These are phyloP conservation scores for Plasmodium billcollinsi DNA, from an alignment of 169 alveolate species.

Conservation along the genomic window DNA sequence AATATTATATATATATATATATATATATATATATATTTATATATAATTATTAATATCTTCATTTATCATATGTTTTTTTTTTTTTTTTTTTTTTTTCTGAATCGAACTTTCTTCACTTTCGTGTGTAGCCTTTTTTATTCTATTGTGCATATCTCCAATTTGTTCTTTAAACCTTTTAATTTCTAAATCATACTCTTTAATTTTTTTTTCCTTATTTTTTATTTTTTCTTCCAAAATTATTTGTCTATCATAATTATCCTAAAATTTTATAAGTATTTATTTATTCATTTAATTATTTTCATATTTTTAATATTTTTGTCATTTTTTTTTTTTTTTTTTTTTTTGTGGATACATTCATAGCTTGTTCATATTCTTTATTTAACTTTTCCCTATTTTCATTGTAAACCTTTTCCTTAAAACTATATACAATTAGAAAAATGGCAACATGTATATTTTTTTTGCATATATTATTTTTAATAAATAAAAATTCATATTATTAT, in stretches of 20 bases:
- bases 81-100: neutral
- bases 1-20: slow-evolving; percentile 1
- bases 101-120: slow-evolving; percentile 50
- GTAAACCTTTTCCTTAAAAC: slow-evolving; percentile 60
- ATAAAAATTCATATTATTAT: too few relatives aligned
- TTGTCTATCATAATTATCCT: slow-evolving; percentile 73
- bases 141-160: slow-evolving; percentile 52
- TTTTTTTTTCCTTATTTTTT: slow-evolving; percentile 65
- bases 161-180: slow-evolving; percentile 47
- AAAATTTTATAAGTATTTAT: neutral
- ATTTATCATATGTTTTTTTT: slow-evolving; percentile 12
- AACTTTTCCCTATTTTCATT: slow-evolving; percentile 57
- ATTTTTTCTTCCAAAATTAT: slow-evolving; percentile 60
- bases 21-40: neutral
- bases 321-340: neutral
- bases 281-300: neutral
- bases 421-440: slow-evolving; percentile 3
- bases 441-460: neutral
- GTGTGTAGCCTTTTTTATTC: slow-evolving; percentile 54
- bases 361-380: slow-evolving; percentile 55
- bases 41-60: neutral
- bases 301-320: neutral
- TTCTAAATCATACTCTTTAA: slow-evolving; percentile 50
- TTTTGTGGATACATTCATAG: slow-evolving; percentile 45
- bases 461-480: too few relatives aligned